Evolutionary conservation across 176 grass and related monocot genomes (phyloP).

Genomic region (Puccinellia tenuiflora): DNA sequence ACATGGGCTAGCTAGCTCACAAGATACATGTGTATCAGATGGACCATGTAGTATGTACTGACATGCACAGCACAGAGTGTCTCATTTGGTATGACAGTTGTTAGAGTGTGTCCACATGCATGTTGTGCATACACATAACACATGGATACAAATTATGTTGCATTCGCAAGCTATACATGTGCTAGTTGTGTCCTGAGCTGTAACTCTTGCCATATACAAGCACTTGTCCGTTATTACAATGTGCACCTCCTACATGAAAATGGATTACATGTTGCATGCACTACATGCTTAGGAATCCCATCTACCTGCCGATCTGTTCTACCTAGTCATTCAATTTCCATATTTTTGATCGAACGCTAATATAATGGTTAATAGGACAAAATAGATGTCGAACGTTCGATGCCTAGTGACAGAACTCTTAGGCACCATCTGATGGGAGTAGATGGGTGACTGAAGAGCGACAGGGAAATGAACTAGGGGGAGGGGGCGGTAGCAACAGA

Average conservation of each 20-base stretch:
- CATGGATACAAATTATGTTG: slow-evolving; percentile 2
- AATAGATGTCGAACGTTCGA: background rate
- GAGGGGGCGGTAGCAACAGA: background rate
- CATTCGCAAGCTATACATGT: background rate
- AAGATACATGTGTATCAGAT: background rate
- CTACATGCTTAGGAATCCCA: background rate
- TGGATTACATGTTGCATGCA: background rate
- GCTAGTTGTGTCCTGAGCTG: background rate
- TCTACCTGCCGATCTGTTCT: background rate
- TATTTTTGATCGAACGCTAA: background rate
- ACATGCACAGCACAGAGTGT: background rate
- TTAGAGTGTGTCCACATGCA: background rate
- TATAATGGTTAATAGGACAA: background rate
- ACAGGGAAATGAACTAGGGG: background rate
- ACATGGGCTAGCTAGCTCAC: background rate
- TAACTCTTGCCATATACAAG: background rate
- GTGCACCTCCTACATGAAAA: background rate
- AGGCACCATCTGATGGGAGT: background rate
- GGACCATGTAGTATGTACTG: background rate
- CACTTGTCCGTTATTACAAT: background rate
- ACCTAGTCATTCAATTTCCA: background rate
- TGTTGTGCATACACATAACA: background rate
- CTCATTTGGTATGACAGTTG: slow-evolving; percentile 14
- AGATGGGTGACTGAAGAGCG: background rate
- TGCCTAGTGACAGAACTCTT: background rate